Evolutionary conservation across 345 rosid genomes (phyloP), one percentile per base, ranked within the genome.

Genomic region (Ailanthus altissimus): DNA sequence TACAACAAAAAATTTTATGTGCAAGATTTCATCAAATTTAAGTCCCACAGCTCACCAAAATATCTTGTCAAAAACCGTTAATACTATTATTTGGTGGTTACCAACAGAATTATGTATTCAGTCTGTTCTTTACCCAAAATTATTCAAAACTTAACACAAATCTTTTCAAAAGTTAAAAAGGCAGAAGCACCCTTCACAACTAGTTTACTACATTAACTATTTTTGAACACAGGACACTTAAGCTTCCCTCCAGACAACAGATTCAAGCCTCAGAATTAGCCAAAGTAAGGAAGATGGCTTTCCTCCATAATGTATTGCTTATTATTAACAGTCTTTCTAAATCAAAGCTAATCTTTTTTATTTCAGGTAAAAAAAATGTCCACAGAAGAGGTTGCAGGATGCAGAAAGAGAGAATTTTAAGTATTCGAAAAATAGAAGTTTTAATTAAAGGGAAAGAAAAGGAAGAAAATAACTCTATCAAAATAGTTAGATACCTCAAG

Each of bases 401-500:
- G n/a, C n/a, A n/a, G n/a, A n/a, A 18, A 62, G 21, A 45, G 28
- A 23, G 50, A 63, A 10, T 7, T 10, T 40, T 5, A 63, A 45
- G 47, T 61, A 74, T 15, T 74, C 51, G 14, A 38, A 18, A n/a
- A 40, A n/a, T 46, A 51, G 26, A 8, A 28, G 47, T 14, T 38
- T 54, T 57, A 75, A 28, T 15, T 21, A 43, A 32, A 28, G 58
- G 32, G 38, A 5, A 13, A 57, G 11, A 54, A 57, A 25, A n/a
- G 2, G 5, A n/a, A 54, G 54, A 77, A 36, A 64, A 61, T 32
- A 61, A 71, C 61, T 46, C 5, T 0, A 32, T 15, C 43, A 54
- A 58, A 67, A 21, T 32, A 43, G 16, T 49, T 47, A 28, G 66
- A 32, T 81, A 92, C 99, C 97, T 92, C 97, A 15, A 95, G 93